These are phyloP conservation scores for Metarhizium humberi DNA, from an alignment of 2,329 filamentous ascomycete species.

Conservation along the genomic window DNA sequence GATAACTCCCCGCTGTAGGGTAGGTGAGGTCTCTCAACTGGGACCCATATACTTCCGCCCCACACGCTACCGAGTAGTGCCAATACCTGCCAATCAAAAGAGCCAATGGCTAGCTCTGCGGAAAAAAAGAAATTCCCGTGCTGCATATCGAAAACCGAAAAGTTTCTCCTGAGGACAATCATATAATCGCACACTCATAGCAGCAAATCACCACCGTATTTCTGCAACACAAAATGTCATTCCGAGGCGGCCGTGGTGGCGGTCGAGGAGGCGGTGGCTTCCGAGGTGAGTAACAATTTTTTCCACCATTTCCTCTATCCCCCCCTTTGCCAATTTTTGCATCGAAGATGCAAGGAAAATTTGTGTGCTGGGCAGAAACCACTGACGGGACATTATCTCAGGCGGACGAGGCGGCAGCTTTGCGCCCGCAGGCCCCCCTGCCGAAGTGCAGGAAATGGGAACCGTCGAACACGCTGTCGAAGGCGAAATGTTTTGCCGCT, in stretches of 20 bases:
- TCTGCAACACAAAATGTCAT: slow-evolving; percentile 10
- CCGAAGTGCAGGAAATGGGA: slow-evolving; percentile 61
- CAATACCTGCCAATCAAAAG: neutral
- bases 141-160: slow-evolving; percentile 16
- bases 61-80: neutral
- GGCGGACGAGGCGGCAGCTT: slow-evolving; percentile 12
- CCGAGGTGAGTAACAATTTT: slow-evolving; percentile 6
- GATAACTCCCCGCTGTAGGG: neutral
- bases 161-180: slow-evolving; percentile 3
- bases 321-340: neutral
- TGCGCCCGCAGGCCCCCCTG: slow-evolving; percentile 11
- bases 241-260: slow-evolving; percentile 12
- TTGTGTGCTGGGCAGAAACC: neutral
- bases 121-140: slow-evolving; percentile 6
- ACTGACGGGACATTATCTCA: neutral
- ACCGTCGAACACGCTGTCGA: slow-evolving; percentile 90
- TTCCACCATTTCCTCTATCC: neutral
- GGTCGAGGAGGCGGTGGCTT: slow-evolving; percentile 12
- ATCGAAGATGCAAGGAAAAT: neutral
- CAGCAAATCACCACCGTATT: neutral
- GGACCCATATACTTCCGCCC: neutral
- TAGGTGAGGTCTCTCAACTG: neutral
- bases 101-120: slow-evolving; percentile 1
- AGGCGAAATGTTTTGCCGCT: slow-evolving; percentile 96
- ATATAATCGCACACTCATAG: neutral